phyloP scores from a whole-genome alignment of 164 flowering plant genomes.

The Warburgia ugandensis region DNA sequence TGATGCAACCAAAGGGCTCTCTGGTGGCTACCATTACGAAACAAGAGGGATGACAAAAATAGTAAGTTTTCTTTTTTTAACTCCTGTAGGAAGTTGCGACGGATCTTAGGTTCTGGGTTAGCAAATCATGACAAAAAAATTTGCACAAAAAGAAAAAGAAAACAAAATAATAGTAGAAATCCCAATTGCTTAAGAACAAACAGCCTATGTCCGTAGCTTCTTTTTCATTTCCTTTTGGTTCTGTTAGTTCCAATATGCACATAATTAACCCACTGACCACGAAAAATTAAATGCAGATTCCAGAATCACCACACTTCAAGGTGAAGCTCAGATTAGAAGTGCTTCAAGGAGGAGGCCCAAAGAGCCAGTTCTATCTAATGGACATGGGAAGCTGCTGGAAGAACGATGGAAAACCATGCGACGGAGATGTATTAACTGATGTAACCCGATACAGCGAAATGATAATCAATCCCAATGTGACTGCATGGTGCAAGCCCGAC shows the following conservation, averaged over 20 bases:
- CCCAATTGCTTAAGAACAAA: no score
- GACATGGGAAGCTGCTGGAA: slow-evolving; percentile 49
- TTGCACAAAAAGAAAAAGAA: no score
- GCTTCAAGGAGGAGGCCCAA: slow-evolving; percentile 27
- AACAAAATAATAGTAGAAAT: no score
- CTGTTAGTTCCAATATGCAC: no score
- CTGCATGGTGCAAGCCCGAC: slow-evolving; percentile 42
- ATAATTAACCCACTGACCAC: not conserved
- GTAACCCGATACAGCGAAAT: slow-evolving; percentile 66
- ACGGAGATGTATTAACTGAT: slow-evolving; percentile 50
- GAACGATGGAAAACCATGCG: slow-evolving; percentile 44
- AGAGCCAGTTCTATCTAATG: slow-evolving; percentile 37
- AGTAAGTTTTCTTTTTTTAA: slow-evolving; percentile 23
- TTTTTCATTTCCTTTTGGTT: no score
- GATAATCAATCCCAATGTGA: slow-evolving; percentile 49
- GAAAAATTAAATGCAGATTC: slow-evolving; percentile 16
- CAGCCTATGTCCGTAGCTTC: no score
- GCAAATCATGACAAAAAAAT: no score
- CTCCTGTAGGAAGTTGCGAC: no score
- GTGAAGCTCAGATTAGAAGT: slow-evolving; percentile 28
- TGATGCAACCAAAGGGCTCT: slow-evolving; percentile 52
- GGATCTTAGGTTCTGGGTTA: not conserved
- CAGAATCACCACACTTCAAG: slow-evolving; percentile 33
- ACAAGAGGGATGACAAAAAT: slow-evolving; percentile 63
- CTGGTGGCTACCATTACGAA: slow-evolving; percentile 62